Evolutionary conservation across 768 basidiomycete genomes (phyloP).

Genomic region (Suillus alpinus): DNA sequence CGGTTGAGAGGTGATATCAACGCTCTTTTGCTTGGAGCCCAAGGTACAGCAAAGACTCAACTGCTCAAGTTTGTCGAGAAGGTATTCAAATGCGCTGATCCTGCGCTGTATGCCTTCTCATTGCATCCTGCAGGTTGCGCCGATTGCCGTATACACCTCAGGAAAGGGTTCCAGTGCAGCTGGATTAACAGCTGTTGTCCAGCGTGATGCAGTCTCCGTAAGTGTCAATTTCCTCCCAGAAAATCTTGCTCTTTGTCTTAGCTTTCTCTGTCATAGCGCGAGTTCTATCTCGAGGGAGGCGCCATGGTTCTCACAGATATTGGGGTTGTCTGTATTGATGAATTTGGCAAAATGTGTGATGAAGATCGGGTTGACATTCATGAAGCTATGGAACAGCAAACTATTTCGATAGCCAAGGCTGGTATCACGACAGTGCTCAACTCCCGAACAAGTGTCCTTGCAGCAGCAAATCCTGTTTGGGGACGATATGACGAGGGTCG

Average conservation of each 20-base stretch:
- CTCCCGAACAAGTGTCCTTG: slow-evolving; percentile 91
- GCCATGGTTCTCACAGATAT: slow-evolving; percentile 99
- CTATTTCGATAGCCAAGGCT: slow-evolving; percentile 98
- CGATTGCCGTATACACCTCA: slow-evolving; percentile 97
- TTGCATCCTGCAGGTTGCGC: slow-evolving; percentile 66
- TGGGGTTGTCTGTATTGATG: slow-evolving; percentile 98
- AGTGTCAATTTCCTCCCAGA: slow-evolving; percentile 26
- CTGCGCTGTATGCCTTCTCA: slow-evolving; percentile 1
- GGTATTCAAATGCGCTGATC: slow-evolving; percentile 32
- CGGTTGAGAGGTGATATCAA: slow-evolving; percentile 96
- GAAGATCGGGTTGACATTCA: slow-evolving; percentile 99
- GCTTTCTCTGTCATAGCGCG: slow-evolving; percentile 54
- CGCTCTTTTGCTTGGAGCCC: slow-evolving; percentile 92
- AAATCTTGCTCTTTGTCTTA: slow-evolving; percentile 5
- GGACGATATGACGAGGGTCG: slow-evolving; percentile 96
- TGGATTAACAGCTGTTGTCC: slow-evolving; percentile 96
- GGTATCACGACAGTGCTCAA: slow-evolving; percentile 98
- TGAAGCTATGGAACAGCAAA: slow-evolving; percentile 99
- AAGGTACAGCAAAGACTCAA: slow-evolving; percentile 95
- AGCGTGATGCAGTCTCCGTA: slow-evolving; percentile 88
- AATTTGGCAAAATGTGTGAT: slow-evolving; percentile 99
- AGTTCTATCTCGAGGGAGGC: slow-evolving; percentile 98
- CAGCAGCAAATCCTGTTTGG: slow-evolving; percentile 97
- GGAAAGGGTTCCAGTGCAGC: slow-evolving; percentile 98
- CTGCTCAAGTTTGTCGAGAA: slow-evolving; percentile 99